Conservation (phyloP, 495 filamentous ascomycete species). For the Lophiostoma macrostomum region DNA sequence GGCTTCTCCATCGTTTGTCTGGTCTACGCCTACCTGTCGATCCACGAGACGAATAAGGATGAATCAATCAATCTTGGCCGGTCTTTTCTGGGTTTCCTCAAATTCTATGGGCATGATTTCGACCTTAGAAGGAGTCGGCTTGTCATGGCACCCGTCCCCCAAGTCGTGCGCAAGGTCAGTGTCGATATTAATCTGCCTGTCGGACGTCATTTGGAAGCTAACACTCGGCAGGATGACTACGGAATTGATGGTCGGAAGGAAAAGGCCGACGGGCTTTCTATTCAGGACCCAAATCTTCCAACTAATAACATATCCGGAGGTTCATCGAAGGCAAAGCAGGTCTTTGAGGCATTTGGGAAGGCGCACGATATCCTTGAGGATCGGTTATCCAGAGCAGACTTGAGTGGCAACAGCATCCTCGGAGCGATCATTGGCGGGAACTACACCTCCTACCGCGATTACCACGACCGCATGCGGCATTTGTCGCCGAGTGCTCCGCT, state of each 20-base stretch:
- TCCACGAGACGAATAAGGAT: conserved; percentile 51
- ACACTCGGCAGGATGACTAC: not conserved
- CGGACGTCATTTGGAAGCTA: not conserved
- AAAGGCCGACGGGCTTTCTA: conserved; percentile 58
- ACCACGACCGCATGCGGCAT: conserved; percentile 24
- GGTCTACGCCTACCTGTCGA: conserved; percentile 80
- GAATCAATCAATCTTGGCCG: conserved; percentile 66
- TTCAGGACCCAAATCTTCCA: conserved; percentile 83
- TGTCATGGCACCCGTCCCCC: conserved; percentile 66
- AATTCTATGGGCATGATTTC: conserved; percentile 81
- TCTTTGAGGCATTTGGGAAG: conserved; percentile 61
- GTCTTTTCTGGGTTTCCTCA: conserved; percentile 78
- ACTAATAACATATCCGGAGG: conserved; percentile 85
- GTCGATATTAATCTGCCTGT: not conserved
- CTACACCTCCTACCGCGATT: conserved; percentile 37
- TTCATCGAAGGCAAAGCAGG: conserved; percentile 59
- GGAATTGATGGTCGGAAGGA: conserved; percentile 37
- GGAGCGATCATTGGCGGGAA: conserved; percentile 39
- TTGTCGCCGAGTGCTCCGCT: too few species aligned
- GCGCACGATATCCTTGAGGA: conserved; percentile 56
- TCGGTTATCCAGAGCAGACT: conserved; percentile 61
- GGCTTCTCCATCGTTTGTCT: conserved; percentile 92
- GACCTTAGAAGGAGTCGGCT: conserved; percentile 66
- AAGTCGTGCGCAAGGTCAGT: conserved; percentile 68
- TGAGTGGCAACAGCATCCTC: conserved; percentile 40